These are phyloP conservation scores for Calocybe gangraenosa DNA, from an alignment of 768 basidiomycete species.

Conservation along the genomic window DNA sequence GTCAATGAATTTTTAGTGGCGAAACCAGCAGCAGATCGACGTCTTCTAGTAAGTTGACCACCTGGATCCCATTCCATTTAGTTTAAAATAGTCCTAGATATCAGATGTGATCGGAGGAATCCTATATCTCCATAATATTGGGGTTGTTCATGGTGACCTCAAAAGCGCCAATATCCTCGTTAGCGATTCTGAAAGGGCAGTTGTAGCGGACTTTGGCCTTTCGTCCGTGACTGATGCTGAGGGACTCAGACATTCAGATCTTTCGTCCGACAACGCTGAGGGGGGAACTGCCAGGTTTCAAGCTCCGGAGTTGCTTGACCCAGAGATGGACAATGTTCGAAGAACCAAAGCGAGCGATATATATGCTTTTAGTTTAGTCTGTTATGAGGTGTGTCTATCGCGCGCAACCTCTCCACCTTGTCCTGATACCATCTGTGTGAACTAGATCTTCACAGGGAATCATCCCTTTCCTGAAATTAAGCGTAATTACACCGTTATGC, in stretches of 20 bases:
- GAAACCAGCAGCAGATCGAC: conserved; percentile 14
- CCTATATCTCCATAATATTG: conserved; percentile 25
- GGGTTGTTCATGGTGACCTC: conserved; percentile 41
- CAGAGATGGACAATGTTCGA: conserved; percentile 8
- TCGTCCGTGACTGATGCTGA: conserved; percentile 19
- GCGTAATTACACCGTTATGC: conserved; percentile 18
- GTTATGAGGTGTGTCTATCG: conserved; percentile 5
- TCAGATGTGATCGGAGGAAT: conserved; percentile 28
- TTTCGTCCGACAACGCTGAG: conserved; percentile 9
- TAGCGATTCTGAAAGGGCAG: conserved; percentile 32
- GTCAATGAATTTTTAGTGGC: conserved; percentile 20
- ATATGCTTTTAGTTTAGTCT: conserved; percentile 7
- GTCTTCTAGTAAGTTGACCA: neutral
- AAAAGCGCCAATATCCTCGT: conserved; percentile 46
- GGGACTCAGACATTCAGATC: conserved; percentile 12
- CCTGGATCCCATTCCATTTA: conserved; percentile 15
- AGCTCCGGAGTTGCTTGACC: conserved; percentile 29
- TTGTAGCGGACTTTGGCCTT: conserved; percentile 48
- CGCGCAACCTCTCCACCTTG: neutral
- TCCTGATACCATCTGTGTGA: neutral
- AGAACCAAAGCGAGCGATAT: conserved; percentile 7
- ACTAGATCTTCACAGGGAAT: conserved; percentile 21
- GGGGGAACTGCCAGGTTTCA: conserved; percentile 28
- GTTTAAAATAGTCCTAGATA: conserved; percentile 15
- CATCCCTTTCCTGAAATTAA: conserved; percentile 21